Base-by-base conservation (phyloP, 768 basidiomycete species). In the Kwoniella botswanensis region DNA sequence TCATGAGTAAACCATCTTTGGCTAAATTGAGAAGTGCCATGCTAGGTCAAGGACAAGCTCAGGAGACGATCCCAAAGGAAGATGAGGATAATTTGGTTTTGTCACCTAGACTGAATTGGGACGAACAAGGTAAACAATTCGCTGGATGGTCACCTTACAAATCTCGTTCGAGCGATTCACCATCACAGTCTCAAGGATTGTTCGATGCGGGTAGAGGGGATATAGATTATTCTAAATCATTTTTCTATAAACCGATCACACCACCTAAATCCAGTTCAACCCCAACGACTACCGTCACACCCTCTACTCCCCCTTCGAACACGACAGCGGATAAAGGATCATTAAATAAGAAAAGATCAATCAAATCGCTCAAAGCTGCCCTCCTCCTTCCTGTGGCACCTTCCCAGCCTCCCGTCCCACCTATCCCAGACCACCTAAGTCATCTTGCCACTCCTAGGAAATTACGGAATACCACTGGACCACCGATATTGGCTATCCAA, bases 231-330 rank as follows among this genome's bases (percentile, higher is more conserved):
- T 72, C 79, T 3, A 74, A 78, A 69, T 81, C 80, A 24, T 83
- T 83, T 79, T 83, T 83, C 70, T 83, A 83, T 67, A 77, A 78
- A 65, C 82, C 82, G 22, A 56, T 74, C 6, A 83, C 82, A 15
- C 82, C 82, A 24, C 80, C 79, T 5, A 73, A 74, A 44, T 76
- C 79, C 24, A 43, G 72, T 12, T 79, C 77, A 4, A 79, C 76
- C 15, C 76, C 78, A 12, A 42, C 35, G 35, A 22, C 57, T 26
- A 65, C 35, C 41, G 18, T 42, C 24, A 54, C 46, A 22, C 43
- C 67, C 6, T 60, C 66, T 0, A 43, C 65, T 13, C 52, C 65
- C 17, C 41, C 65, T 12, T 29, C 57, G 29, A 58, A 5, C 60
- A 22, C 18, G 65, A 46, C 42, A 41, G 24, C 22, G 53, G 13